Percentiles rank a stretch among this genome's conserved stretches.
Evolutionary conservation across 768 basidiomycete genomes (phyloP).

Genomic region (Leccinellum luteum): DNA sequence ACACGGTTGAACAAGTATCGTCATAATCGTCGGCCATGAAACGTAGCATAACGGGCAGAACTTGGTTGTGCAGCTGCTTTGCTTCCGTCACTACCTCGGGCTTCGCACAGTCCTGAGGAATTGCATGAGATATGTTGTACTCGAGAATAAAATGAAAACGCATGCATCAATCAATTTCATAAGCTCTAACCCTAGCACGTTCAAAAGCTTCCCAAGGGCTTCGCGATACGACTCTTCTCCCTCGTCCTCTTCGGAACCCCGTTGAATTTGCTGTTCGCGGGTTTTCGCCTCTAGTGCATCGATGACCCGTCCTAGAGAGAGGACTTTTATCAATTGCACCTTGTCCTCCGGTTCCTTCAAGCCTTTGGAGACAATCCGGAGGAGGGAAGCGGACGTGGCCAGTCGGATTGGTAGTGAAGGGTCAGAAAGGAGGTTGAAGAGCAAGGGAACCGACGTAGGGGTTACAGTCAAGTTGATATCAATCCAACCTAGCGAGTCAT

Average conservation of each 20-base stretch:
- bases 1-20: slow-evolving; percentile 83
- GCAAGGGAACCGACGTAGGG: slow-evolving; percentile 77
- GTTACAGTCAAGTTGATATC: slow-evolving; percentile 97
- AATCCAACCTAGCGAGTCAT: slow-evolving; percentile 76
- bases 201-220: slow-evolving; percentile 80
- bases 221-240: slow-evolving; percentile 89
- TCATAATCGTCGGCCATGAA: slow-evolving; percentile 91
- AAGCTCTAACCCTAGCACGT: slow-evolving; percentile 78
- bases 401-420: slow-evolving; percentile 75
- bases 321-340: slow-evolving; percentile 82
- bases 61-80: slow-evolving; percentile 55
- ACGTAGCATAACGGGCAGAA: slow-evolving; percentile 78
- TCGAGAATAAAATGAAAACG: slow-evolving; percentile 1
- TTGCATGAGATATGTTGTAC: slow-evolving; percentile 1
- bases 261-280: slow-evolving; percentile 58
- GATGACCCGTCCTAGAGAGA: slow-evolving; percentile 81
- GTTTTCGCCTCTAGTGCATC: slow-evolving; percentile 79
- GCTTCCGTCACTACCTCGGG: slow-evolving; percentile 67
- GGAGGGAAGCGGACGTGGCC: slow-evolving; percentile 76
- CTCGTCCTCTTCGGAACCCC: slow-evolving; percentile 75
- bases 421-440: slow-evolving; percentile 82
- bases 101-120: slow-evolving; percentile 52
- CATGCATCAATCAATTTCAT: slow-evolving; percentile 78
- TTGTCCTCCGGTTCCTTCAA: slow-evolving; percentile 90
- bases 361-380: slow-evolving; percentile 87